Evolutionary conservation across 2,329 filamentous ascomycete species (phyloP).

Genomic region (Aureobasidium leucospermi): DNA sequence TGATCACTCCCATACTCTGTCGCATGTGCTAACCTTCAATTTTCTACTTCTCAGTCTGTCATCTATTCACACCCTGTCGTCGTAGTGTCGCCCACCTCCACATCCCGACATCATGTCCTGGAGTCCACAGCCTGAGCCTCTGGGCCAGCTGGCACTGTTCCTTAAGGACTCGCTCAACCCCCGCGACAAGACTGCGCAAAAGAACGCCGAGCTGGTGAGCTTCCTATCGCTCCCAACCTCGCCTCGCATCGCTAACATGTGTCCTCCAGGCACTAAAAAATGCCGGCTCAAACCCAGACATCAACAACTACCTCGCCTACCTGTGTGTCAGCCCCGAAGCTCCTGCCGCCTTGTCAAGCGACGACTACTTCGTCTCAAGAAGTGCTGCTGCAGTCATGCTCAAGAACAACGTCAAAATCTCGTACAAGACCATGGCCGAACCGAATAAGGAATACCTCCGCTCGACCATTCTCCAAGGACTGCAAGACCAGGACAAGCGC

Average conservation of each 20-base stretch:
- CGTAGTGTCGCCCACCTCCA: not conserved
- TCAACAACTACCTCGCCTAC: conserved; percentile 95
- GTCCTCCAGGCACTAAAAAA: conserved; percentile 74
- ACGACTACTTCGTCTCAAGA: conserved; percentile 65
- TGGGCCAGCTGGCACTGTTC: conserved; percentile 82
- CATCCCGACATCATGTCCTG: conserved; percentile 62
- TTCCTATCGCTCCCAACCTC: not conserved
- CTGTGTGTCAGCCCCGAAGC: conserved; percentile 67
- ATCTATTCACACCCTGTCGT: not conserved
- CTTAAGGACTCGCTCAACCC: conserved; percentile 88
- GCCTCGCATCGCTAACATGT: not conserved
- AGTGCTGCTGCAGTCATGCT: conserved; percentile 88
- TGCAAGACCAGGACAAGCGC: conserved; percentile 74
- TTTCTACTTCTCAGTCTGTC: not conserved
- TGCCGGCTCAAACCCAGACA: conserved; percentile 80
- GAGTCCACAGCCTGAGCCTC: conserved; percentile 81
- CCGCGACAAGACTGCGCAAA: conserved; percentile 70
- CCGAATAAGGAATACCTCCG: conserved; percentile 70
- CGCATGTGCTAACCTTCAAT: not conserved
- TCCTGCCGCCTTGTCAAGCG: conserved; percentile 54
- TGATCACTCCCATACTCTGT: not conserved
- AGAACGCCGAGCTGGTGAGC: conserved; percentile 79
- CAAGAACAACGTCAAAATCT: conserved; percentile 80
- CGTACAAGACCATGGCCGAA: conserved; percentile 69
- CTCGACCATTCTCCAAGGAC: conserved; percentile 65